phyloP scores from a whole-genome alignment of 2,329 filamentous ascomycete genomes.

The Ophiocordyceps unilateralis region DNA sequence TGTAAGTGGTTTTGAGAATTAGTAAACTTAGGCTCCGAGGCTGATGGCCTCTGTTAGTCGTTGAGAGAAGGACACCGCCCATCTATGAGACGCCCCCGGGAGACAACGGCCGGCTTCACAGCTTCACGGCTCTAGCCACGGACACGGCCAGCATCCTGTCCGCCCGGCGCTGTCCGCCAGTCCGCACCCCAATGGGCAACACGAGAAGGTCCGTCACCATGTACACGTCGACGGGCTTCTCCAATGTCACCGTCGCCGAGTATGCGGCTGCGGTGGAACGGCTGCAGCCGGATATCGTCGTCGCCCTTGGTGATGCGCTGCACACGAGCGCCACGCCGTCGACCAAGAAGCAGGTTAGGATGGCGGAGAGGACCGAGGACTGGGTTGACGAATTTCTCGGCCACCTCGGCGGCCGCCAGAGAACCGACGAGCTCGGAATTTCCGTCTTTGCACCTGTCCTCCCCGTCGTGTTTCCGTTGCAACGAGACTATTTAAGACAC shows the following conservation, averaged over 20 bases:
- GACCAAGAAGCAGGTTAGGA: slow-evolving; percentile 60
- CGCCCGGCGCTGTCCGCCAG: slow-evolving; percentile 59
- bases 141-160: slow-evolving; percentile 54
- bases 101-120: slow-evolving; percentile 43
- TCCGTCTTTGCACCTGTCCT: slow-evolving; percentile 51
- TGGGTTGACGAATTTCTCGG: slow-evolving; percentile 58
- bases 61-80: slow-evolving; percentile 35
- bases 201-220: slow-evolving; percentile 56
- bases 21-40: too few species aligned
- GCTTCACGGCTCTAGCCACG: slow-evolving; percentile 57
- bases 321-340: slow-evolving; percentile 33
- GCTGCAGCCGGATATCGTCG: slow-evolving; percentile 64
- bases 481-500: slow-evolving; percentile 64
- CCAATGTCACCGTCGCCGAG: slow-evolving; percentile 46
- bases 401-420: slow-evolving; percentile 10
- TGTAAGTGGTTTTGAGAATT: slow-evolving; percentile 39
- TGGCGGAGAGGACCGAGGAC: slow-evolving; percentile 69
- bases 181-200: slow-evolving; percentile 54
- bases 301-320: slow-evolving; percentile 59
- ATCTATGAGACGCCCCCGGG: slow-evolving; percentile 24
- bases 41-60: slow-evolving; percentile 21
- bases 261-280: slow-evolving; percentile 48
- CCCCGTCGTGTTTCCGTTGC: slow-evolving; percentile 55
- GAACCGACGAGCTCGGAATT: slow-evolving; percentile 11
- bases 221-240: slow-evolving; percentile 76